Conservation (phyloP, 148 eudicot genomes). For the Oxyria digyna region DNA sequence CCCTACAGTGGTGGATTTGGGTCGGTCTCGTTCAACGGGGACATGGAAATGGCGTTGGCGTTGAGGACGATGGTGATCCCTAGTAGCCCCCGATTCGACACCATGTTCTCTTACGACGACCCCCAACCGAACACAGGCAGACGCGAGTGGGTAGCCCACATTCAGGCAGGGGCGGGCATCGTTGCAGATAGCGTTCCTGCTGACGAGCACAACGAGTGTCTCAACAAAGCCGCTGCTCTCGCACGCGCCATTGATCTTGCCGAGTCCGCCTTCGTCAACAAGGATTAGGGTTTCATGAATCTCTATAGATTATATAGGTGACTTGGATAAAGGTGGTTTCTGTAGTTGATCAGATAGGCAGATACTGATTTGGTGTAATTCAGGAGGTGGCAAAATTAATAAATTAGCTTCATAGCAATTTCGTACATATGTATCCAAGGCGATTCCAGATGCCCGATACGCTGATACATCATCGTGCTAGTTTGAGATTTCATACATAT, state of each 20-base stretch:
- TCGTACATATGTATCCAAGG: too few relatives aligned
- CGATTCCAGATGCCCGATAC: too few relatives aligned
- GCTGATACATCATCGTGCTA: too few relatives aligned
- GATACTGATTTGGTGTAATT: too few relatives aligned
- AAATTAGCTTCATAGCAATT: too few relatives aligned
- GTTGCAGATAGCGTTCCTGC: constrained; percentile 91
- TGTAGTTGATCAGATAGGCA: too few relatives aligned
- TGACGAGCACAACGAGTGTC: constrained; percentile 90
- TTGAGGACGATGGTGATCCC: constrained; percentile 92
- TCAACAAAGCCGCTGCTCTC: constrained; percentile 90
- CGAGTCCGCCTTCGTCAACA: constrained; percentile 70
- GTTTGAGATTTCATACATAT: too few relatives aligned
- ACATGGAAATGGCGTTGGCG: constrained; percentile 91
- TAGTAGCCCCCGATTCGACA: constrained; percentile 47
- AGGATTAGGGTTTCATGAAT: too few relatives aligned
- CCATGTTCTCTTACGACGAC: constrained; percentile 78
- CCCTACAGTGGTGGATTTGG: constrained; percentile 99
- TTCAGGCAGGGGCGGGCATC: constrained; percentile 95
- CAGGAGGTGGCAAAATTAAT: too few relatives aligned
- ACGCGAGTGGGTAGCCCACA: constrained; percentile 88
- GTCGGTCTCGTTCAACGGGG: constrained; percentile 83
- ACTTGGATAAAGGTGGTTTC: too few relatives aligned
- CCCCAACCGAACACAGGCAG: constrained; percentile 30
- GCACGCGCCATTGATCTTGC: constrained; percentile 96
- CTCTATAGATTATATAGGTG: too few relatives aligned